Evolutionary conservation across 2,329 filamentous ascomycete species (phyloP).

Genomic region (Pseudogymnoascus sp.): DNA sequence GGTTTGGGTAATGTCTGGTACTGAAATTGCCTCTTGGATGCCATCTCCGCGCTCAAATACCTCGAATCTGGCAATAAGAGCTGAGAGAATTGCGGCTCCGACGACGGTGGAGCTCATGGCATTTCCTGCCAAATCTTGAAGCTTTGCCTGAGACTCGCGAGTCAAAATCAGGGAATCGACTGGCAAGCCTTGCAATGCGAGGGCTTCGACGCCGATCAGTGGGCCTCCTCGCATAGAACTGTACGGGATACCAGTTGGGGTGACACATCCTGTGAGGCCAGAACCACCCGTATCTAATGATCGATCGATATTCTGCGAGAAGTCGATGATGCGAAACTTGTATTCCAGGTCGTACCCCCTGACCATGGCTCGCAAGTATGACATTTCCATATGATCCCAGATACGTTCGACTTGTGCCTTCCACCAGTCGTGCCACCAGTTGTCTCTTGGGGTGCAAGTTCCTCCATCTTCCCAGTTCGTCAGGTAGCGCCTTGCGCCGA

Average conservation of each 20-base stretch:
- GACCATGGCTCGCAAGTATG: conserved; percentile 42
- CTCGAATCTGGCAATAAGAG: conserved; percentile 38
- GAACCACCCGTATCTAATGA: conserved; percentile 38
- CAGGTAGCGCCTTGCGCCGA: conserved; percentile 50
- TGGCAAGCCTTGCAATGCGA: conserved; percentile 63
- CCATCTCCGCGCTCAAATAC: conserved; percentile 11
- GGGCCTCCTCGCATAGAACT: conserved; percentile 52
- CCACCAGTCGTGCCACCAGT: conserved; percentile 45
- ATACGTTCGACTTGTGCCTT: conserved; percentile 49
- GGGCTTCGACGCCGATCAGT: conserved; percentile 53
- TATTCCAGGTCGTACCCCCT: conserved; percentile 49
- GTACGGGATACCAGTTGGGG: conserved; percentile 56
- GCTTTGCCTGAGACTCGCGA: conserved; percentile 51
- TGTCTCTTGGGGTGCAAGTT: conserved; percentile 45
- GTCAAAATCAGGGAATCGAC: conserved; percentile 55
- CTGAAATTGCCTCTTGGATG: not conserved
- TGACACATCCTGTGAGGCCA: conserved; percentile 60
- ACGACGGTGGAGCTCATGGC: conserved; percentile 72
- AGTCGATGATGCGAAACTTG: conserved; percentile 51
- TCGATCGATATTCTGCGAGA: conserved; percentile 67
- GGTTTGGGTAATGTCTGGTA: not conserved
- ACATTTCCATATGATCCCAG: conserved; percentile 59
- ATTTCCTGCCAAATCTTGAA: conserved; percentile 68
- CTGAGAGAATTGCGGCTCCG: conserved; percentile 52
- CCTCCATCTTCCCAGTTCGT: conserved; percentile 53